Conservation (phyloP, 179 eudicot species). For the Corrigiola litoralis region DNA sequence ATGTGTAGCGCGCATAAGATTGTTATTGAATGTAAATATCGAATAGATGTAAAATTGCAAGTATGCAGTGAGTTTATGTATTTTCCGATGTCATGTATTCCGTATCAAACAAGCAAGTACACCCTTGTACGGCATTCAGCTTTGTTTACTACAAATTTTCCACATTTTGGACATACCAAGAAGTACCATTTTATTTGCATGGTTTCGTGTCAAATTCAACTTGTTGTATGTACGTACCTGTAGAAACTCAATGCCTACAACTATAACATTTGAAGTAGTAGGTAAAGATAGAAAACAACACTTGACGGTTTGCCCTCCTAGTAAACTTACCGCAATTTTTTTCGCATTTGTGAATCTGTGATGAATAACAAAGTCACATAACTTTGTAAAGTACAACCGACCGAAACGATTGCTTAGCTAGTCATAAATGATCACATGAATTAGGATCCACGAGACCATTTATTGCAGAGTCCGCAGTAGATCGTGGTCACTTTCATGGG, state of each 20-base stretch:
- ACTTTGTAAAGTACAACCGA: background rate
- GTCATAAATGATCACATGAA: constrained; percentile 13
- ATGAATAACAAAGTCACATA: too few relatives aligned
- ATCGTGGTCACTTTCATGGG: constrained; percentile 1
- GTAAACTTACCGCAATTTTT: background rate
- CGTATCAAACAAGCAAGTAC: background rate
- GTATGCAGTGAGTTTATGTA: background rate
- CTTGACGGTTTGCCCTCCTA: background rate
- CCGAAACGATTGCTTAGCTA: background rate
- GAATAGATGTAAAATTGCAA: background rate
- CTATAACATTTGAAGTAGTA: background rate
- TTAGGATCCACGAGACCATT: background rate
- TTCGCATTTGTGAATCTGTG: background rate
- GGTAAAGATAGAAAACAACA: background rate
- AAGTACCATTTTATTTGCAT: too few relatives aligned
- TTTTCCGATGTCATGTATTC: too few relatives aligned
- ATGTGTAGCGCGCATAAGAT: background rate
- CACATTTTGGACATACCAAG: too few relatives aligned
- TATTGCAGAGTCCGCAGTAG: background rate
- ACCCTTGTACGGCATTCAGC: too few relatives aligned
- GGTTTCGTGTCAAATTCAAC: background rate
- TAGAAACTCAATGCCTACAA: background rate
- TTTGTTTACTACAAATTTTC: too few relatives aligned
- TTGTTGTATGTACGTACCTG: too few relatives aligned
- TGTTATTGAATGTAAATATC: constrained; percentile 1